These are phyloP conservation scores for Apiotrichum montevideense DNA, from an alignment of 1,284 basidiomycete species.

Conservation along the genomic window DNA sequence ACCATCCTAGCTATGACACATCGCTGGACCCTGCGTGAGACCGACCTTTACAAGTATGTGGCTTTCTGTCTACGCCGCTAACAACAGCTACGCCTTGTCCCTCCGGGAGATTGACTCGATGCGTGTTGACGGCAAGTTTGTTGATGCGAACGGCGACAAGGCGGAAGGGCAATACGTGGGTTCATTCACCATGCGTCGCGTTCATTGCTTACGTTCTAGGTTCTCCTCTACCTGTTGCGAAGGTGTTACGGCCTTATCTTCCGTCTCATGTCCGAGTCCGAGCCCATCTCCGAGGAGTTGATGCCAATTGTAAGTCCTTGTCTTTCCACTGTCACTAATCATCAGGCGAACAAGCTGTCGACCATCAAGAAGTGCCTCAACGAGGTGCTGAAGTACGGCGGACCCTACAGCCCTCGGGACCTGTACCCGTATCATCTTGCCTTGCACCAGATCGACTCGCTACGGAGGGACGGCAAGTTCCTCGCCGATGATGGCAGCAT, in stretches of 20 bases:
- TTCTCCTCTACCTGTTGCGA: constrained; percentile 82
- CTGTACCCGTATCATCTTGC: constrained; percentile 96
- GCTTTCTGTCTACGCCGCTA: background rate
- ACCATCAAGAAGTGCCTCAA: constrained; percentile 95
- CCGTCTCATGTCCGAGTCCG: constrained; percentile 87
- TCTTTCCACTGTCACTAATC: constrained; percentile 8
- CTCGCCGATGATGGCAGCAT: constrained; percentile 61
- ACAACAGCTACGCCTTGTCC: constrained; percentile 70
- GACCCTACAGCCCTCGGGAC: constrained; percentile 89
- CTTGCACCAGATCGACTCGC: constrained; percentile 87
- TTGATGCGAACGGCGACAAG: constrained; percentile 86
- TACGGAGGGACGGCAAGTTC: constrained; percentile 91
- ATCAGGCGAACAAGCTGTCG: constrained; percentile 81
- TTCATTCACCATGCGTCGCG: background rate
- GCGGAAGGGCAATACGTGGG: constrained; percentile 40
- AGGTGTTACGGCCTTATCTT: constrained; percentile 97
- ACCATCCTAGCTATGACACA: constrained; percentile 68
- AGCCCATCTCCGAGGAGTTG: constrained; percentile 96
- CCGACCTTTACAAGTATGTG: constrained; percentile 72
- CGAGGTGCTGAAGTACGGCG: constrained; percentile 94
- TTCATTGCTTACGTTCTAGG: constrained; percentile 51
- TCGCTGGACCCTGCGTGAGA: constrained; percentile 95
- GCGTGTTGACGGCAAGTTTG: constrained; percentile 94
- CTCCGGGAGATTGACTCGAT: constrained; percentile 95
- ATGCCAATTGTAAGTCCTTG: constrained; percentile 78